A percentile compares a stretch with the other conserved stretches of the same genome.
These are phyloP conservation scores for Yarrowia alimentaria DNA, from an alignment of 805 yeast genomes.

Conservation along the genomic window DNA sequence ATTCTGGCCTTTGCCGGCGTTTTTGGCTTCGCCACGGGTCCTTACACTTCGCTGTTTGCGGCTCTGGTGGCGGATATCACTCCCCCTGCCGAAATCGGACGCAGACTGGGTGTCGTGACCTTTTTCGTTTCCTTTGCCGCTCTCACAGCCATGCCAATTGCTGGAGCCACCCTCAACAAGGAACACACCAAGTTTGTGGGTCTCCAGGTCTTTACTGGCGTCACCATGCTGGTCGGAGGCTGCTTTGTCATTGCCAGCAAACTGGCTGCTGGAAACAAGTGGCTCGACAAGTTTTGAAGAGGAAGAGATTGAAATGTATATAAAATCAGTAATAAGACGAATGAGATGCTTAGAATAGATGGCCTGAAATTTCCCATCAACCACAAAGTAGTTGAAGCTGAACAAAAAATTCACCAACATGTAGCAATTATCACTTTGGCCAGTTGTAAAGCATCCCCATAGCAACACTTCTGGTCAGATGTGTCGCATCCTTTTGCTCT, in stretches of 20 bases:
- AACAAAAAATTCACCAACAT: too few species aligned
- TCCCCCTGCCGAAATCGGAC: conserved; percentile 25
- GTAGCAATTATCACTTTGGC: too few species aligned
- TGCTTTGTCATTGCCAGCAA: conserved; percentile 8
- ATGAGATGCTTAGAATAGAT: too few species aligned
- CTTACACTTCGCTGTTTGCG: conserved; percentile 39
- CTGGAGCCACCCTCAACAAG: conserved; percentile 9
- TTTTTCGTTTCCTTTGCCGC: conserved; percentile 16
- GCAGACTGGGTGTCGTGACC: conserved; percentile 7
- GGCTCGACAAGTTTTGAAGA: conserved; percentile 9
- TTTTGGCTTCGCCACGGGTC: conserved; percentile 41
- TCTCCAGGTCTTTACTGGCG: conserved; percentile 23
- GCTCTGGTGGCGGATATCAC: conserved; percentile 37
- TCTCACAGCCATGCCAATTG: conserved; percentile 22
- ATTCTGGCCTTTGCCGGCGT: conserved; percentile 36
- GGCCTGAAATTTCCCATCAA: too few species aligned
- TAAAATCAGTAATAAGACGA: too few species aligned
- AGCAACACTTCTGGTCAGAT: too few species aligned
- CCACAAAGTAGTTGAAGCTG: too few species aligned
- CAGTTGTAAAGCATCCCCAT: too few species aligned
- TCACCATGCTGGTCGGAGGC: conserved; percentile 9
- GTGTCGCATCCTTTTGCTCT: too few species aligned
- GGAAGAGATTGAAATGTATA: too few species aligned
- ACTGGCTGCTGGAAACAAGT: conserved; percentile 1
- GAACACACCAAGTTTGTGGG: conserved; percentile 10